Base-by-base conservation (phyloP, 805 yeast genomes). In the Myxozyma kluyveri region DNA sequence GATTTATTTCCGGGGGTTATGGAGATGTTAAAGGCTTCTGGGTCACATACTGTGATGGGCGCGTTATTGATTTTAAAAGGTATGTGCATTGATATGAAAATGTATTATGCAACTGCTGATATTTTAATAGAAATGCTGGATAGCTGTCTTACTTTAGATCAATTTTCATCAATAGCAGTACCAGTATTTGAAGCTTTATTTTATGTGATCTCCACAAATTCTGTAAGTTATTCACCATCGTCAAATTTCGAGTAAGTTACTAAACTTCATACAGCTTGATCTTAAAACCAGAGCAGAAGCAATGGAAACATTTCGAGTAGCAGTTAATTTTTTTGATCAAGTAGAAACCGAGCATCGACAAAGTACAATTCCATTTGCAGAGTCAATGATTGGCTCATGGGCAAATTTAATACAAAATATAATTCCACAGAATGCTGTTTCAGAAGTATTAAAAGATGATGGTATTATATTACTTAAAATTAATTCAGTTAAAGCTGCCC, bases 141-240 rank as follows among this genome's bases (percentile, higher is more conserved):
- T 63, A 97, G 93, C 63, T 75, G 89, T 45, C 80, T 93, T 27
- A 78, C 91, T 1, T 96, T 88, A 52, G 88, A 83, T 32, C 91
- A 87, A 67, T 91, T 90, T 65, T 86, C 89, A 73, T 84, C 80
- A 48, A 84, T 60, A 21, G 55, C 60, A 5, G 41, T 41, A 1
- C 47, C 46, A 10, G 43, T 60, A 2, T 51, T 57, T 32, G 50
- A 48, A 5, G 45, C 52, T 2, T 50, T 59, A 14, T 39, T 50
- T 27, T 29, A n/a, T 14, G 26, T 57, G 14, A 43, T 58, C 0
- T 21, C 27, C 3, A 40, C 51, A 17, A 29, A 38, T 10, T 18
- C 42, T 19, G 50, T 45, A 42, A 6, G 56, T 44, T 18, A n/a
- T 21, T 14, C 14, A 26, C 27, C 9, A 22, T 19, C 6, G 4